phyloP scores from a whole-genome alignment of 176 grass and related monocot species.

The Oropetium thomaeum region DNA sequence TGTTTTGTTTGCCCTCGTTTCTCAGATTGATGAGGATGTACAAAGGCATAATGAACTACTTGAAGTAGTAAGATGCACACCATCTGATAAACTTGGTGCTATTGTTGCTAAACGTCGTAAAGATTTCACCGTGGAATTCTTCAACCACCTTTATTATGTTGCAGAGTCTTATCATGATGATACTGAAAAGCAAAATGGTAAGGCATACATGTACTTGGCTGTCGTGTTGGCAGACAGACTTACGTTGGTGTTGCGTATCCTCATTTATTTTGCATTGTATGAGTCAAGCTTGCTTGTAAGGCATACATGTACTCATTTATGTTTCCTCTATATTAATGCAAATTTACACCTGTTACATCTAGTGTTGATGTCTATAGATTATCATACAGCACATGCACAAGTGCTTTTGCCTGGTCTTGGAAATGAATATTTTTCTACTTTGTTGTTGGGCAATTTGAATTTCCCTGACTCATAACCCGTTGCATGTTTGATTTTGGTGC shows the following conservation, averaged over 20 bases:
- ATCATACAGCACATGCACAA: neutral
- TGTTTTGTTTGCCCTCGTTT: constrained; percentile 25
- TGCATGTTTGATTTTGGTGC: constrained; percentile 3
- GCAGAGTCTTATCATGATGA: constrained; percentile 73
- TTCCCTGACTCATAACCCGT: neutral
- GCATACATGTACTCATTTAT: no score
- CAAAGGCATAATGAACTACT: constrained; percentile 84
- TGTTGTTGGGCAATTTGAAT: neutral
- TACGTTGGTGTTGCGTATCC: constrained; percentile 5
- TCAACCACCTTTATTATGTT: constrained; percentile 75
- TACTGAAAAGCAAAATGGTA: constrained; percentile 62
- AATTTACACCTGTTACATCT: neutral
- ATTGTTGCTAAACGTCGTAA: constrained; percentile 68
- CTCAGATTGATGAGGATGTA: constrained; percentile 91
- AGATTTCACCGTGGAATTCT: constrained; percentile 95
- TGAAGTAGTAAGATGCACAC: constrained; percentile 60
- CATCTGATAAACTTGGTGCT: constrained; percentile 50
- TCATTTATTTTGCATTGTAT: constrained; percentile 1
- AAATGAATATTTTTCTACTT: neutral
- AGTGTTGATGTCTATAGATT: neutral
- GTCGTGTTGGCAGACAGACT: neutral
- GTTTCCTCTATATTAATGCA: neutral
- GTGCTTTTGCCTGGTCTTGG: neutral
- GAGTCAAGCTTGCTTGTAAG: neutral
- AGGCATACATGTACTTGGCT: constrained; percentile 6